Percentiles rank a stretch among this genome's conserved stretches.
These are phyloP conservation scores for Chytriomyces hyalinus DNA, from an alignment of 192 early-diverging fungal genomes.

Conservation along the genomic window DNA sequence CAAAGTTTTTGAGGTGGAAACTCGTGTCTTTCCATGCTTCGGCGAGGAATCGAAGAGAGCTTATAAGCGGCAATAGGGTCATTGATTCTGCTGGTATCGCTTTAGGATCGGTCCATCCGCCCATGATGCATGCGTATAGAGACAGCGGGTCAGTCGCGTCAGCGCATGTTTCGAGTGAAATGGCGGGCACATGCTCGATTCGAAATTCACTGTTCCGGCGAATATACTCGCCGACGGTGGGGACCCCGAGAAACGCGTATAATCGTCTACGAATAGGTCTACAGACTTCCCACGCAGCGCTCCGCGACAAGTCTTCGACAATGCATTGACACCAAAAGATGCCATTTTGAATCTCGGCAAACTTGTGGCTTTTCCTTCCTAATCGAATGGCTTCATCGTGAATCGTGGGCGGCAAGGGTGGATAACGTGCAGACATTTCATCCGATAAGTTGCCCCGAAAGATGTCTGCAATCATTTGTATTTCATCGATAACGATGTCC, in stretches of 20 bases:
- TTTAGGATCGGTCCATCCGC: not conserved
- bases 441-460: not conserved
- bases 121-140: constrained; percentile 9
- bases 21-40: not conserved
- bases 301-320: constrained; percentile 28
- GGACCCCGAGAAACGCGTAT: constrained; percentile 20
- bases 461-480: constrained; percentile 11
- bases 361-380: constrained; percentile 32
- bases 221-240: constrained; percentile 16
- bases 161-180: not conserved
- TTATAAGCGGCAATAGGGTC: not conserved
- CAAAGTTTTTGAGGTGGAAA: constrained; percentile 24
- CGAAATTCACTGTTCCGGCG: constrained; percentile 11
- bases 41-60: not conserved
- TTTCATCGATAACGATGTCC: constrained; percentile 5
- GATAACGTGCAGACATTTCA: not conserved
- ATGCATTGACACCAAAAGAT: constrained; percentile 36
- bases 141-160: not conserved
- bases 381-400: not conserved
- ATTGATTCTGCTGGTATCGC: not conserved
- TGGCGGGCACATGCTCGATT: constrained; percentile 10
- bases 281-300: constrained; percentile 27
- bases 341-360: constrained; percentile 28
- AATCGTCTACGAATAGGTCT: constrained; percentile 23
- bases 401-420: not conserved